These are phyloP conservation scores for Fusarium globosum DNA, from an alignment of 2,329 filamentous ascomycete genomes.

Conservation along the genomic window DNA sequence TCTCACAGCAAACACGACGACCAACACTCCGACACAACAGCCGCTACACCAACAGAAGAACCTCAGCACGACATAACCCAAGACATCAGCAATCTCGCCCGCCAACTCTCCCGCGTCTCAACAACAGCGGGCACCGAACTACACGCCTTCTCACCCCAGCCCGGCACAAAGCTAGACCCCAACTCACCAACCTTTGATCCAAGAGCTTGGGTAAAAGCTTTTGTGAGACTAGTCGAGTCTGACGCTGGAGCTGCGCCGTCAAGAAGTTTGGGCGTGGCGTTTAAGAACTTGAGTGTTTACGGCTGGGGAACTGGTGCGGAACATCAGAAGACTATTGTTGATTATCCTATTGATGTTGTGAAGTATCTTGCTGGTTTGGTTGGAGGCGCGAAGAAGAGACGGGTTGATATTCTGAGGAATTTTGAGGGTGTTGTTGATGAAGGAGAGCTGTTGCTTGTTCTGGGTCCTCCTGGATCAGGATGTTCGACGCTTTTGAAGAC, in stretches of 20 bases:
- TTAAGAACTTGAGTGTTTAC: conserved; percentile 43
- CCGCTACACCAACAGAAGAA: background rate
- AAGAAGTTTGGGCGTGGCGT: conserved; percentile 45
- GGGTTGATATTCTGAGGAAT: conserved; percentile 43
- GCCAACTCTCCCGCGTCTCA: conserved; percentile 21
- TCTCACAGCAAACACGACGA: background rate
- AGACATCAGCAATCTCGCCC: conserved; percentile 27
- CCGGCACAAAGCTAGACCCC: conserved; percentile 40
- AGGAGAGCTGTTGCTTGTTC: conserved; percentile 46
- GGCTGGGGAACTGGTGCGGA: conserved; percentile 42
- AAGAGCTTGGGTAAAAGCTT: conserved; percentile 42
- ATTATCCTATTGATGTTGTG: conserved; percentile 36
- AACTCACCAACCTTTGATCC: conserved; percentile 43
- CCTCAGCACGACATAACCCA: background rate
- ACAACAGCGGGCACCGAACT: conserved; percentile 28
- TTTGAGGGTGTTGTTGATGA: conserved; percentile 48
- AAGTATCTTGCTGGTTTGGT: conserved; percentile 9
- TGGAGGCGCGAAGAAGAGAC: background rate
- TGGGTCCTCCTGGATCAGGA: conserved; percentile 66
- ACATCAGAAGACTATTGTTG: conserved; percentile 41
- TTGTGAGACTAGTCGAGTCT: conserved; percentile 43
- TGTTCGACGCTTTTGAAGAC: conserved; percentile 69
- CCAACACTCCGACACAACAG: conserved; percentile 12
- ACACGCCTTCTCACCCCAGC: conserved; percentile 33
- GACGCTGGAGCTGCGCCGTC: conserved; percentile 39